Base-by-base conservation (phyloP, 495 filamentous ascomycete genomes). In the Amorphotheca resinae region DNA sequence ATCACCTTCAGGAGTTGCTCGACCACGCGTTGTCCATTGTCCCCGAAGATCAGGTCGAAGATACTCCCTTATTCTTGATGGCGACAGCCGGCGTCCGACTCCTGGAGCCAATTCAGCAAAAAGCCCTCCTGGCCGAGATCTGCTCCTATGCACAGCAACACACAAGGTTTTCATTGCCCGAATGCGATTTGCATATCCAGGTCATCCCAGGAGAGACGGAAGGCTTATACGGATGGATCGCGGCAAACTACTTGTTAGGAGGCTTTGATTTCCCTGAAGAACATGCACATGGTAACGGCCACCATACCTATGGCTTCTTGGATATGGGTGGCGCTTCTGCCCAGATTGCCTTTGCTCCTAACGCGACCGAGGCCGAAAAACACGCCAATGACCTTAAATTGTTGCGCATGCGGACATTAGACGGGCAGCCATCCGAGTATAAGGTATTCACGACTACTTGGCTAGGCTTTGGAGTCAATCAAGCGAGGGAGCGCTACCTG, bases 271-370 rank as follows among this genome's bases (percentile, higher is more conserved):
- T 71, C n/a, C 82, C 87, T 0, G 67, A 75, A 20, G 63, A 72
- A 18, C 84, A 93, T 51, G 57, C 61, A 15, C 74, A 77, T 49
- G 87, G 87, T 14, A 87, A 95, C 53, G 81, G 76, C 18, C 91
- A 96, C 52, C 83, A 91, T 54, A 99, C 91, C 0, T 99, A 96
- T 59, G 91, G 91, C 0, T 99, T 99, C 58, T 62, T 99, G 40
- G 91, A 99, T 59, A 96, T 99, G 91, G 91, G 91, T 20, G 91
- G 91, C 14, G 91, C 91, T 14, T 95, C 88, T 0, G 87, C 91
- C 15, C 91, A 96, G 59, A 95, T 99, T 52, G 91, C 91, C 4
- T 99, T 99, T 59, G 87, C 88, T 8, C 91, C 91, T 0, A 99
- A 99, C 59, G 63, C 72, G 9, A 99, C 91, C 0, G 91, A 96